These are phyloP conservation scores for Thermothelomyces thermophilus DNA, from an alignment of 2,329 filamentous ascomycete species.

Conservation along the genomic window DNA sequence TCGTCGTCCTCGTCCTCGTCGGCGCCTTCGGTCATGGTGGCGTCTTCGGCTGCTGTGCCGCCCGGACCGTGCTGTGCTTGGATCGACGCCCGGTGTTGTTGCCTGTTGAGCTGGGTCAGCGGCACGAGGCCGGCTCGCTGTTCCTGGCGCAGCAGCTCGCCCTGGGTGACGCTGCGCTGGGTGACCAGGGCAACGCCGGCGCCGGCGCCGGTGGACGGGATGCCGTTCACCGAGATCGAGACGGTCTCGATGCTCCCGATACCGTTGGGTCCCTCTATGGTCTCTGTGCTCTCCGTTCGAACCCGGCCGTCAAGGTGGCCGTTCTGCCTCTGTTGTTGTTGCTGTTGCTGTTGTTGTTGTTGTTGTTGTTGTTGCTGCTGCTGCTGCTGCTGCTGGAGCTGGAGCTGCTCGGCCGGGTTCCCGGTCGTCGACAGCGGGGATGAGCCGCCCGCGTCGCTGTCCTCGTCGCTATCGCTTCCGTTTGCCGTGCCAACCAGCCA, in stretches of 20 bases:
- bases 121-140: slow-evolving; percentile 76
- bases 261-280: slow-evolving; percentile 74
- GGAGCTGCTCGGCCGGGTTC: slow-evolving; percentile 3
- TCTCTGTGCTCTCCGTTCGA: slow-evolving; percentile 69
- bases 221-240: slow-evolving; percentile 66
- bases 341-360: slow-evolving; percentile 17
- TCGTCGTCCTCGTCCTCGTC: slow-evolving; percentile 36
- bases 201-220: slow-evolving; percentile 47
- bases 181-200: slow-evolving; percentile 22
- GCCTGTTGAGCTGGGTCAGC: slow-evolving; percentile 50
- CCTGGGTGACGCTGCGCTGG: slow-evolving; percentile 63
- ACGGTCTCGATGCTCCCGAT: slow-evolving; percentile 75
- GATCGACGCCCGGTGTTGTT: slow-evolving; percentile 29
- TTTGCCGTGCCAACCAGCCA: slow-evolving; percentile 57
- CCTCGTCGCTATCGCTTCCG: slow-evolving; percentile 24
- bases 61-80: neutral
- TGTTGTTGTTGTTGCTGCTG: slow-evolving; percentile 13
- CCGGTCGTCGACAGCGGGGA: slow-evolving; percentile 20
- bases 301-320: slow-evolving; percentile 52
- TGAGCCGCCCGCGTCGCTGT: slow-evolving; percentile 17
- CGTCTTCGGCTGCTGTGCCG: slow-evolving; percentile 23
- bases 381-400: slow-evolving; percentile 15
- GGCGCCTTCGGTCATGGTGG: slow-evolving; percentile 26
- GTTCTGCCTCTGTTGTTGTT: slow-evolving; percentile 22
- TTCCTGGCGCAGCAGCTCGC: slow-evolving; percentile 78